Percentiles rank a stretch among this genome's conserved stretches.
phyloP scores from a whole-genome alignment of 495 filamentous ascomycete species.

The Aspergillus olivimuriae region DNA sequence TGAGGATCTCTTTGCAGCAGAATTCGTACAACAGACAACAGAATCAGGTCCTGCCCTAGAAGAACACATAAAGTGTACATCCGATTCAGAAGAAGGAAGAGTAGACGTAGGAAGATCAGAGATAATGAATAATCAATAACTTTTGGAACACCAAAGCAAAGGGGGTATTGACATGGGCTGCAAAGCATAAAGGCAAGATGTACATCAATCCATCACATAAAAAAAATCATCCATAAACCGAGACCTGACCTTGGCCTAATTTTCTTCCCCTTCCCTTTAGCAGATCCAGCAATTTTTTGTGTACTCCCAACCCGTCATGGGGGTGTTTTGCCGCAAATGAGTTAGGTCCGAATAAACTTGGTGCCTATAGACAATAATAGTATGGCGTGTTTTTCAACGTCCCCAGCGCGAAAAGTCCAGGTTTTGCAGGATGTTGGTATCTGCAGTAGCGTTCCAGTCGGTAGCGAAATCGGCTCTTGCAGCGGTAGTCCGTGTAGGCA shows the following conservation, averaged over 20 bases:
- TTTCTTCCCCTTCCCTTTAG: background rate
- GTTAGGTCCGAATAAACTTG: too few species aligned
- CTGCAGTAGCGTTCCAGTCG: conserved; percentile 39
- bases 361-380: background rate
- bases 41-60: too few species aligned
- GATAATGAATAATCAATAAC: background rate
- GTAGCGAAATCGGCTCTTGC: conserved; percentile 27
- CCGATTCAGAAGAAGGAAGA: too few species aligned
- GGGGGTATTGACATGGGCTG: conserved; percentile 34
- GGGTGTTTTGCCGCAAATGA: too few species aligned
- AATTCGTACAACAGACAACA: too few species aligned
- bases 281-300: background rate
- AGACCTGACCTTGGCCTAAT: background rate
- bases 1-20: too few species aligned
- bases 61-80: too few species aligned
- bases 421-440: conserved; percentile 33
- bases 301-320: too few species aligned
- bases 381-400: conserved; percentile 18
- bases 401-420: conserved; percentile 42
- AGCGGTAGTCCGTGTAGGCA: conserved; percentile 22
- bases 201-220: conserved; percentile 21
- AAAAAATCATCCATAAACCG: background rate
- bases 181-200: conserved; percentile 11
- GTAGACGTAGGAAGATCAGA: conserved; percentile 1
- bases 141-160: conserved; percentile 2